A percentile compares a stretch with the other conserved stretches of the same genome.
phyloP scores from a whole-genome alignment of 176 grass and related monocot species.

The Aegilops sharonensis region DNA sequence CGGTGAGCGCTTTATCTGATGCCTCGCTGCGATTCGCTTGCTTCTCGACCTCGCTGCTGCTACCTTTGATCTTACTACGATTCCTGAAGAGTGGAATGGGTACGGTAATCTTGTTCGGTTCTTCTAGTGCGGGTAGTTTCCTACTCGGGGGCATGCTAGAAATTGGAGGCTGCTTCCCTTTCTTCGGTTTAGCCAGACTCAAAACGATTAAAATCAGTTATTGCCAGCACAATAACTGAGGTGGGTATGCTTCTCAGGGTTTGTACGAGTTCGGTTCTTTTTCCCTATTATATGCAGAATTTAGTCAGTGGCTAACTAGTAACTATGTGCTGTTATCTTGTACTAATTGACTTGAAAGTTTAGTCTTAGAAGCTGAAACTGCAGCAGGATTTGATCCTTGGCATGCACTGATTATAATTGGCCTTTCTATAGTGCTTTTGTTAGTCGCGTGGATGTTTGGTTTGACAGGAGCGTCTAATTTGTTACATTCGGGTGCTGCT shows the following conservation, averaged over 20 bases:
- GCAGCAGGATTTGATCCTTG: not conserved
- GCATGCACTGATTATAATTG: not conserved
- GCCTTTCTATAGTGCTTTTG: not conserved
- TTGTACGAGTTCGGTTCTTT: not conserved
- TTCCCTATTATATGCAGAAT: not conserved
- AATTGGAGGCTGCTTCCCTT: not conserved
- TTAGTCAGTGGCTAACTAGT: not conserved
- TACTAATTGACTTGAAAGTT: not conserved
- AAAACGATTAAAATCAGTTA: not conserved
- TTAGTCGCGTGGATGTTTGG: not conserved
- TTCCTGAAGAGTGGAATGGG: not conserved
- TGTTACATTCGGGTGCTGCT: not conserved
- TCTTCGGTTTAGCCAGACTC: not conserved
- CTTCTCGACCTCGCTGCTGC: not conserved
- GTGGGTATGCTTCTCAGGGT: not conserved
- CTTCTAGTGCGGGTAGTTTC: not conserved
- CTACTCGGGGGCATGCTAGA: not conserved
- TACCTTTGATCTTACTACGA: not conserved
- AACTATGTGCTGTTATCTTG: not conserved
- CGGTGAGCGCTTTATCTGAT: constrained; percentile 35
- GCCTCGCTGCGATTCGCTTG: not conserved
- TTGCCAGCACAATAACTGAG: not conserved
- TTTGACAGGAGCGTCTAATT: not conserved
- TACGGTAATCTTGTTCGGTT: not conserved
- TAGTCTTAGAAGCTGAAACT: not conserved